Base-by-base conservation (phyloP, 257 asterid genomes). In the Buddleja alternifolia region DNA sequence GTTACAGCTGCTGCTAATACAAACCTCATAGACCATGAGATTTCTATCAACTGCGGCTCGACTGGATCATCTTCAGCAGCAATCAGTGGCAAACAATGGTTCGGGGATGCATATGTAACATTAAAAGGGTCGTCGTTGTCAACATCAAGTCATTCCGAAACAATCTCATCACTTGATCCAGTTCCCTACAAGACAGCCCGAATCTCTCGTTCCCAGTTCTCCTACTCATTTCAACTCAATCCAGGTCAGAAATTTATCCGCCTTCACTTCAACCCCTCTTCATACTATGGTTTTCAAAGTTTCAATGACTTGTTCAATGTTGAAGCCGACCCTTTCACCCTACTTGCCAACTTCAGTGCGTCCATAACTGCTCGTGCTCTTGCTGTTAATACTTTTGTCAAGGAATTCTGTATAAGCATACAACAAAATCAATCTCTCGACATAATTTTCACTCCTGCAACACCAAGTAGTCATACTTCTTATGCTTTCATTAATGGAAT, bases 401-500 rank as follows among this genome's bases (percentile, higher is more conserved):
- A 82, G 77, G 95, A 89, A 66, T 87, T 78, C 73, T 80, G 96
- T 58, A 20, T 82, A 45, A 77, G 52, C 65, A 24, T 74, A 2
- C 75, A 58, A 11, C 73, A 77, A 40, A 71, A 58, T 54, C 67
- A 68, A 61, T 74, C 74, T 41, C 41, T 85, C 16, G 54, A 62
- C 23, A 34, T 89, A 20, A 74, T 77, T 16, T 85, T 87, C 61
- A 52, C 81, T 15, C 87, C 89, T n/a, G n/a, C n/a, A n/a, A n/a
- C n/a, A n/a, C n/a, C n/a, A n/a, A n/a, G n/a, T 19, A 70, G 4
- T 60, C 75, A 7, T 1, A 39, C 17, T 77, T n/a, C n/a, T n/a
- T n/a, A 68, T 48, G 92, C 90, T 53, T 87, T 85, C 55, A 64
- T 85, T 20, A 87, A 87, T 51, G 89, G 88, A 19, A 80, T 85